phyloP scores from a whole-genome alignment of 352 stramenopile species.

The Hyaloperonospora arabidopsidis region DNA sequence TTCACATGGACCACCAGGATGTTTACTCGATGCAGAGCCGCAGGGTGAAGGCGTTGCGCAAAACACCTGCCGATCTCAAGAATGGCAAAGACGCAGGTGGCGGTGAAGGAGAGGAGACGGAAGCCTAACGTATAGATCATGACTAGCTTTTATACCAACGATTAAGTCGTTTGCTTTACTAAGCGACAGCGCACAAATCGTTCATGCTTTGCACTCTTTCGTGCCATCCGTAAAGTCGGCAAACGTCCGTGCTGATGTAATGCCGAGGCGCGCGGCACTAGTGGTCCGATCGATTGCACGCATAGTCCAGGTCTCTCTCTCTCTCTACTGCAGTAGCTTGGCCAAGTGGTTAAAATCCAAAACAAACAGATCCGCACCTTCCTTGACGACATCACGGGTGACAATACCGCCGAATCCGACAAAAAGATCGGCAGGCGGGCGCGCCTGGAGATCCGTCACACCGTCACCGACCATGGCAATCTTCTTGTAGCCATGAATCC shows the following conservation, averaged over 20 bases:
- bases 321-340: conserved; percentile 36
- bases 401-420: conserved; percentile 97
- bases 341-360: conserved; percentile 91
- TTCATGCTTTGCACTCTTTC: background rate
- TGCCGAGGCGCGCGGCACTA: background rate
- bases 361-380: conserved; percentile 96
- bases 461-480: conserved; percentile 99
- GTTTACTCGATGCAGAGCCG: conserved; percentile 93
- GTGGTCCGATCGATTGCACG: conserved; percentile 1
- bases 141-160: conserved; percentile 31
- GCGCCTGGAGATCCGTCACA: conserved; percentile 96
- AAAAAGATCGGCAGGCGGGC: conserved; percentile 94
- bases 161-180: conserved; percentile 20
- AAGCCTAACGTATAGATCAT: conserved; percentile 38
- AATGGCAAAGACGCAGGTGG: conserved; percentile 28
- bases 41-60: conserved; percentile 91
- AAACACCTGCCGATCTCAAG: conserved; percentile 76
- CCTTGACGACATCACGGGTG: conserved; percentile 88
- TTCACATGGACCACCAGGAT: conserved; percentile 98
- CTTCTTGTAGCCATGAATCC: conserved; percentile 86
- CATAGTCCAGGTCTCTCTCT: conserved; percentile 2
- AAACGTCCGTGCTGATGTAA: background rate
- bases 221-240: conserved; percentile 4
- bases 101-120: conserved; percentile 36
- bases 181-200: conserved; percentile 3